Conservation (phyloP, 306 rosid species). For the Urtica urens region DNA sequence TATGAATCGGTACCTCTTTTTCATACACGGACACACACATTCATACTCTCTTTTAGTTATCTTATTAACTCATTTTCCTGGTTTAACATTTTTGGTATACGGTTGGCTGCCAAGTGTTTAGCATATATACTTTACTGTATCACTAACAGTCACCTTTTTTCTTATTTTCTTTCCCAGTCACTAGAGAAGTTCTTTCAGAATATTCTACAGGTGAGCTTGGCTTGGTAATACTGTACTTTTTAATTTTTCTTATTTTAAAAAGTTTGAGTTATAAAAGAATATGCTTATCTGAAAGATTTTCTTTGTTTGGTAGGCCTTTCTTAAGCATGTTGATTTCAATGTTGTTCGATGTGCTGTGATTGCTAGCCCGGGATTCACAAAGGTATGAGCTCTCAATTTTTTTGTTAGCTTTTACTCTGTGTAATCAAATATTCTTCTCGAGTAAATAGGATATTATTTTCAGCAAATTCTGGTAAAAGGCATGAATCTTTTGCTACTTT, state of each 20-base stretch:
- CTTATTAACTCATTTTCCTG: background rate
- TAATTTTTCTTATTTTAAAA: background rate
- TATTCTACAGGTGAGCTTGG: slow-evolving; percentile 57
- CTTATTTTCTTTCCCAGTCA: slow-evolving; percentile 67
- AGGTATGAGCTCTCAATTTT: slow-evolving; percentile 29
- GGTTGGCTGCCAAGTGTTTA: slow-evolving; percentile 1
- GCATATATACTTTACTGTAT: slow-evolving; percentile 6
- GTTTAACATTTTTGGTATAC: background rate
- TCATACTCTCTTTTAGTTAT: background rate
- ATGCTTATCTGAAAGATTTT: slow-evolving; percentile 12
- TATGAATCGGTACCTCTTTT: slow-evolving; percentile 57
- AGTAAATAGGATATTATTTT: background rate
- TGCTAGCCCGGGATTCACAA: slow-evolving; percentile 97
- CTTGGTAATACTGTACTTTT: slow-evolving; percentile 7
- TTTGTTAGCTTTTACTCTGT: background rate
- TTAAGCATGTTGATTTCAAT: slow-evolving; percentile 79
- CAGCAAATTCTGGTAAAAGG: too few species aligned
- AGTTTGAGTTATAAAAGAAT: background rate
- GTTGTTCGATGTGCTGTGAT: slow-evolving; percentile 92
- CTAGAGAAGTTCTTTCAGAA: slow-evolving; percentile 80
- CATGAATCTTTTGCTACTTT: background rate
- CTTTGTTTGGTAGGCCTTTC: slow-evolving; percentile 60
- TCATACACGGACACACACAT: too few species aligned
- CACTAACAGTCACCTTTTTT: slow-evolving; percentile 14
- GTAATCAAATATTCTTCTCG: background rate